These are phyloP conservation scores for Drechmeria coniospora DNA, from an alignment of 2,329 filamentous ascomycete species.

Conservation along the genomic window DNA sequence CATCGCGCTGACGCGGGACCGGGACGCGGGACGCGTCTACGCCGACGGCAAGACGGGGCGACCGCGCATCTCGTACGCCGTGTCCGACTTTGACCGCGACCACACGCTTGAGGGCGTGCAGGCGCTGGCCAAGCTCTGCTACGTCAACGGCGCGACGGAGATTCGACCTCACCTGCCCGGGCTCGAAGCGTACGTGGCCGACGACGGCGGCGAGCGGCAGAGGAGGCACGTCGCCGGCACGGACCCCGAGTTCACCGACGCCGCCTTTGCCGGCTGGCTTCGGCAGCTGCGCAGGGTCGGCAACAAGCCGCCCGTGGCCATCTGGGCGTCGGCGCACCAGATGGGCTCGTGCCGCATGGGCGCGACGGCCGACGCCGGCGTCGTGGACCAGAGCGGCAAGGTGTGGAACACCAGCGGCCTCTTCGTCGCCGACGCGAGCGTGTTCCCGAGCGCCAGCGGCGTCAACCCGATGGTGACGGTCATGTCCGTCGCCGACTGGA, in stretches of 20 bases:
- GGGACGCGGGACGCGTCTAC: conserved; percentile 59
- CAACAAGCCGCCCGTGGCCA: conserved; percentile 32
- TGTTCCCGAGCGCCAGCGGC: conserved; percentile 61
- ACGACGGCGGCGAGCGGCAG: conserved; percentile 9
- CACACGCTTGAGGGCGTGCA: conserved; percentile 58
- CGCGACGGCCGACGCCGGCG: conserved; percentile 30
- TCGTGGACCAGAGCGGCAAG: conserved; percentile 40
- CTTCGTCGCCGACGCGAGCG: conserved; percentile 59
- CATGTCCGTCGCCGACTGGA: conserved; percentile 56
- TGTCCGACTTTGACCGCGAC: conserved; percentile 55
- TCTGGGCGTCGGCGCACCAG: conserved; percentile 61
- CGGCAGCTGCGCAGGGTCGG: conserved; percentile 29
- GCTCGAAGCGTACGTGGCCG: conserved; percentile 43
- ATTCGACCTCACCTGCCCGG: conserved; percentile 53
- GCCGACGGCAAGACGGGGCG: conserved; percentile 52
- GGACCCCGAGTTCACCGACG: conserved; percentile 37
- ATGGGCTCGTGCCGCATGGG: conserved; percentile 70
- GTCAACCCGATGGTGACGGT: conserved; percentile 71
- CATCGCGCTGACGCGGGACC: conserved; percentile 62
- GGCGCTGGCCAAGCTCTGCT: conserved; percentile 60
- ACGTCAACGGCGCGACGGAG: conserved; percentile 65
- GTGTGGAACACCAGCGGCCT: conserved; percentile 53
- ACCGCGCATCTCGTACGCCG: conserved; percentile 52
- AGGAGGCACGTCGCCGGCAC: conserved; percentile 7
- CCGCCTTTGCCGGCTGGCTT: conserved; percentile 48